A percentile compares a stretch with the other conserved stretches of the same genome.
phyloP scores from a whole-genome alignment of 2,329 filamentous ascomycete genomes.

The Zopfia rhizophila region DNA sequence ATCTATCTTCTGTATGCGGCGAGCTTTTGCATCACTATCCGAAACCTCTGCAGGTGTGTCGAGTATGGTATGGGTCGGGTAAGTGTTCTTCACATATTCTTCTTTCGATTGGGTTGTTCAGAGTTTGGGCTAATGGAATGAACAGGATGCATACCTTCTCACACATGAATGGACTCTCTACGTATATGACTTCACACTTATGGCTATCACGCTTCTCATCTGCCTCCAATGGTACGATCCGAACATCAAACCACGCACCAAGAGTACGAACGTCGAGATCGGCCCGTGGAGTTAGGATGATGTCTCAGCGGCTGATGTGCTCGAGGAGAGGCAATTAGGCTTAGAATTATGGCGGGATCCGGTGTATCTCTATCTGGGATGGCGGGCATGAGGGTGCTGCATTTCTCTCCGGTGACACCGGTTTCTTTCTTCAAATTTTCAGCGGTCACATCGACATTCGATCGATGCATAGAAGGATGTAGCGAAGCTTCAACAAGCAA shows the following conservation, averaged over 20 bases:
- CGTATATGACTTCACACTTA: constrained; percentile 40
- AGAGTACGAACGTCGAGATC: constrained; percentile 35
- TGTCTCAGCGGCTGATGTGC: no score
- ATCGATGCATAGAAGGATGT: no score
- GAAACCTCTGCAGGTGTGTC: constrained; percentile 59
- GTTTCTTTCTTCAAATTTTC: no score
- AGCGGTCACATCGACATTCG: no score
- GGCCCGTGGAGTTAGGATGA: constrained; percentile 23
- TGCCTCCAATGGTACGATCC: constrained; percentile 40
- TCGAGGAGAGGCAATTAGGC: no score
- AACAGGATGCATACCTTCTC: constrained; percentile 37
- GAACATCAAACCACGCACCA: constrained; percentile 33
- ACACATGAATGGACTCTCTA: constrained; percentile 40
- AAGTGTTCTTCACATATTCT: constrained; percentile 10
- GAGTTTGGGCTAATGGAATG: neutral
- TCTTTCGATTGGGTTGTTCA: no score
- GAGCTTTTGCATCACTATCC: constrained; percentile 56
- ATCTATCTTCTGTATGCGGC: constrained; percentile 52
- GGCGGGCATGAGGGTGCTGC: no score
- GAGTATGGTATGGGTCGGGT: constrained; percentile 56
- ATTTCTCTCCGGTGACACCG: no score
- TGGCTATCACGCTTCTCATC: constrained; percentile 34
- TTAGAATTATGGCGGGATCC: no score
- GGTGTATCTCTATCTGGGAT: no score
- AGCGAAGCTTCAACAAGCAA: no score